Evolutionary conservation across 768 basidiomycete species (phyloP).

Genomic region (Calvatia gigantea): DNA sequence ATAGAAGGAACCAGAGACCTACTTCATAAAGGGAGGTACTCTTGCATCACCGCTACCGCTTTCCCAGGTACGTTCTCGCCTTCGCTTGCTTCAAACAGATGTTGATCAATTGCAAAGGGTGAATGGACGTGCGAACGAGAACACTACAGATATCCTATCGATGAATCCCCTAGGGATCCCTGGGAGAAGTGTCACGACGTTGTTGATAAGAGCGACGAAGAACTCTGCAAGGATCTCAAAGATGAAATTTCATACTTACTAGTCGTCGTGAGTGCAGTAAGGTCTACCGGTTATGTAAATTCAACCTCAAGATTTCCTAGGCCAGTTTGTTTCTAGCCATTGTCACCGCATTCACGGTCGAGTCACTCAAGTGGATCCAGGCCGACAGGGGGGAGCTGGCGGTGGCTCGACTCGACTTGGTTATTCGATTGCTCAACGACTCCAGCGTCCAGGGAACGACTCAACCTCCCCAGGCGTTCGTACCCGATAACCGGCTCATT

Average conservation of each 20-base stretch:
- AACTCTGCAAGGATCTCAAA: background rate
- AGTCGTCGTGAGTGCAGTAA: conserved; percentile 1
- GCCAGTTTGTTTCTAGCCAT: conserved; percentile 6
- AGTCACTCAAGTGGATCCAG: conserved; percentile 5
- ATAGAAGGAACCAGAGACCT: background rate
- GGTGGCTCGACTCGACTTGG: background rate
- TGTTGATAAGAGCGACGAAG: conserved; percentile 1
- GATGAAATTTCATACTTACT: conserved; percentile 5
- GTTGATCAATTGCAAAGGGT: background rate
- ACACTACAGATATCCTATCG: background rate
- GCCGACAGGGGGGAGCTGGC: background rate
- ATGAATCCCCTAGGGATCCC: background rate
- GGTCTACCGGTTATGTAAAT: background rate
- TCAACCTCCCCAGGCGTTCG: background rate
- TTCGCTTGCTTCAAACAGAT: background rate
- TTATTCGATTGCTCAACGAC: conserved; percentile 3
- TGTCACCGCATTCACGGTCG: conserved; percentile 6
- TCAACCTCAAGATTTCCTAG: background rate
- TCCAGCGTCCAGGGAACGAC: background rate
- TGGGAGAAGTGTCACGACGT: conserved; percentile 4
- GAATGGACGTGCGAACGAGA: background rate
- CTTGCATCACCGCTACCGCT: background rate
- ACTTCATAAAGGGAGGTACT: background rate
- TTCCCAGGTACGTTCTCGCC: background rate
- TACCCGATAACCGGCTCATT: background rate